Conservation (phyloP, 805 yeast species). For the Myxozyma mucilagina region DNA sequence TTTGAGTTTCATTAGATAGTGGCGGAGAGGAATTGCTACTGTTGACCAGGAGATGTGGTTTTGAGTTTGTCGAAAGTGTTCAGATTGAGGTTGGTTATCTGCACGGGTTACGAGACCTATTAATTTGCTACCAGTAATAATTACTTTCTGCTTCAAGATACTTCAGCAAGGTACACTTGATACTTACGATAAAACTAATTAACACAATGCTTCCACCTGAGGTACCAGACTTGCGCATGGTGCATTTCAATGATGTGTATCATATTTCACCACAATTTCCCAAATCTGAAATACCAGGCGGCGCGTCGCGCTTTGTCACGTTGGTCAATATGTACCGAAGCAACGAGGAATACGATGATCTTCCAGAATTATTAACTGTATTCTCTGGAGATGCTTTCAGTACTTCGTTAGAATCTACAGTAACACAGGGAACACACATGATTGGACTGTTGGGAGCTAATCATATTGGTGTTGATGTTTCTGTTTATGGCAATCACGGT, state of each 20-base stretch:
- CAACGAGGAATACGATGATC: constrained; percentile 10
- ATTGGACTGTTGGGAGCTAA: constrained; percentile 18
- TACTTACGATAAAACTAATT: too few species aligned
- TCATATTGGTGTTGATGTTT: constrained; percentile 31
- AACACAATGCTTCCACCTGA: not conserved
- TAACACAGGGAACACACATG: constrained; percentile 33
- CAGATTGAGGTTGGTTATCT: too few species aligned
- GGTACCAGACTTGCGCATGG: constrained; percentile 26
- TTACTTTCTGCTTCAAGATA: too few species aligned
- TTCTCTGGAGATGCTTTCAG: constrained; percentile 34
- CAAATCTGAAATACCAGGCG: constrained; percentile 29
- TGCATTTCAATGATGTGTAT: constrained; percentile 35
- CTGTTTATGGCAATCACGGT: constrained; percentile 34
- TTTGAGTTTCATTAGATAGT: too few species aligned
- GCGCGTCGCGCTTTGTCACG: constrained; percentile 35
- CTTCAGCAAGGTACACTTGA: too few species aligned
- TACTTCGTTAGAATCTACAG: constrained; percentile 33
- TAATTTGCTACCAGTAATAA: too few species aligned
- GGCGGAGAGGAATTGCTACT: too few species aligned
- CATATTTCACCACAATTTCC: constrained; percentile 28
- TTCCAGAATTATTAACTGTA: constrained; percentile 30
- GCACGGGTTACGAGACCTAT: too few species aligned
- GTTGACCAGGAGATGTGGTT: too few species aligned
- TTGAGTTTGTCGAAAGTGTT: too few species aligned
- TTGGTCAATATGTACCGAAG: constrained; percentile 24